A percentile compares a stretch with the other conserved stretches of the same genome.
These are phyloP conservation scores for Dendrobium officinale DNA, from an alignment of 106 monocot genomes.

Conservation along the genomic window DNA sequence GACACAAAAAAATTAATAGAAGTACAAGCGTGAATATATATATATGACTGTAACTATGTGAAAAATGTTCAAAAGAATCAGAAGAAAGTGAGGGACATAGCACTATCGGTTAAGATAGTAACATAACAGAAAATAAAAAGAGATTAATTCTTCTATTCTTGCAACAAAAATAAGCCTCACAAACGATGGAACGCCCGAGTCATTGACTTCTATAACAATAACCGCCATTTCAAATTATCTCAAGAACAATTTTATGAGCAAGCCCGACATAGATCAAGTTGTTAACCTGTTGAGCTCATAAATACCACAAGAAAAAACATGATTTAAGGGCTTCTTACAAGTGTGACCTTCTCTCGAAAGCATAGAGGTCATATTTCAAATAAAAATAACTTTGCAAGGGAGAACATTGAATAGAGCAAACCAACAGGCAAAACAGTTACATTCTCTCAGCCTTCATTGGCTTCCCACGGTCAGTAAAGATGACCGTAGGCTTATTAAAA, in stretches of 20 bases:
- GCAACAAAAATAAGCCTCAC: neutral
- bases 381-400: neutral
- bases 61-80: neutral
- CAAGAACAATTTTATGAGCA: neutral
- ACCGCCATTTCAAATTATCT: neutral
- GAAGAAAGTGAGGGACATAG: neutral
- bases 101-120: neutral
- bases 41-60: neutral
- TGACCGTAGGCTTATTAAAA: neutral
- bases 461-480: neutral
- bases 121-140: neutral
- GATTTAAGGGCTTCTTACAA: neutral
- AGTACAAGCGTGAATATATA: neutral
- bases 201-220: neutral
- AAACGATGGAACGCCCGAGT: neutral
- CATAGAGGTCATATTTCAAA: neutral
- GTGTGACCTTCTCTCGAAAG: neutral
- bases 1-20: neutral
- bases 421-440: neutral
- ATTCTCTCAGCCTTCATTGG: neutral
- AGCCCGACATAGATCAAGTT: neutral
- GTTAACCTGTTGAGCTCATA: neutral
- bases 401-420: neutral
- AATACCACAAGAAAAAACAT: neutral
- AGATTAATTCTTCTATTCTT: neutral